Evolutionary conservation across 2,329 filamentous ascomycete genomes (phyloP).

Genomic region (Fusarium sororula): DNA sequence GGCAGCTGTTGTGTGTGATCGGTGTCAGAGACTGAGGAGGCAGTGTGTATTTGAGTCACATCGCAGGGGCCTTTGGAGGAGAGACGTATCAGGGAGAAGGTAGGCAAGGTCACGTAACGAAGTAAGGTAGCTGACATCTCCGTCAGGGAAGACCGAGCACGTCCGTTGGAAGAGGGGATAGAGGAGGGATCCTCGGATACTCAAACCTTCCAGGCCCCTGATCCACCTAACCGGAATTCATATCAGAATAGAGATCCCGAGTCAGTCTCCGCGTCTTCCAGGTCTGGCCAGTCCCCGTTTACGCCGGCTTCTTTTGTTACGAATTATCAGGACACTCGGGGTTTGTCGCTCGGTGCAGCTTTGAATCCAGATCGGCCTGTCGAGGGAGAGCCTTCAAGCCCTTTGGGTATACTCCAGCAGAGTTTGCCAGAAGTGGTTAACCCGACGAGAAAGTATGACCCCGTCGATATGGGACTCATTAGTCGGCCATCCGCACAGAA

Average conservation of each 20-base stretch:
- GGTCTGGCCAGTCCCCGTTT: neutral
- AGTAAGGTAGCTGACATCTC: fast-evolving
- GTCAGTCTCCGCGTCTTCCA: neutral
- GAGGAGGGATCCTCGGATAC: neutral
- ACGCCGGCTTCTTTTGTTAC: neutral
- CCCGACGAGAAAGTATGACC: neutral
- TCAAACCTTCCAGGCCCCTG: fast-evolving
- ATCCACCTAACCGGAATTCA: neutral
- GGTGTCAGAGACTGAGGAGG: neutral
- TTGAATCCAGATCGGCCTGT: neutral
- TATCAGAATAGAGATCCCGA: neutral
- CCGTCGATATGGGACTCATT: neutral
- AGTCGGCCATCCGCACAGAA: neutral
- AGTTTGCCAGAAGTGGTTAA: neutral
- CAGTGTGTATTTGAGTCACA: neutral
- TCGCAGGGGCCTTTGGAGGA: neutral
- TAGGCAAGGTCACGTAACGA: neutral
- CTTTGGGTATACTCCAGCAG: too few species aligned
- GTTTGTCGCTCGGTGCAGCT: fast-evolving
- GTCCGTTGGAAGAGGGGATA: fast-evolving
- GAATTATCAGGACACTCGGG: neutral
- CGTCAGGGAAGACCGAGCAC: fast-evolving
- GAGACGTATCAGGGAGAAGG: neutral
- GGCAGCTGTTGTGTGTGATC: neutral
- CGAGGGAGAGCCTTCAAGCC: too few species aligned